Base-by-base conservation (phyloP, 1,284 basidiomycete genomes). In the Jaminaea rosea region DNA sequence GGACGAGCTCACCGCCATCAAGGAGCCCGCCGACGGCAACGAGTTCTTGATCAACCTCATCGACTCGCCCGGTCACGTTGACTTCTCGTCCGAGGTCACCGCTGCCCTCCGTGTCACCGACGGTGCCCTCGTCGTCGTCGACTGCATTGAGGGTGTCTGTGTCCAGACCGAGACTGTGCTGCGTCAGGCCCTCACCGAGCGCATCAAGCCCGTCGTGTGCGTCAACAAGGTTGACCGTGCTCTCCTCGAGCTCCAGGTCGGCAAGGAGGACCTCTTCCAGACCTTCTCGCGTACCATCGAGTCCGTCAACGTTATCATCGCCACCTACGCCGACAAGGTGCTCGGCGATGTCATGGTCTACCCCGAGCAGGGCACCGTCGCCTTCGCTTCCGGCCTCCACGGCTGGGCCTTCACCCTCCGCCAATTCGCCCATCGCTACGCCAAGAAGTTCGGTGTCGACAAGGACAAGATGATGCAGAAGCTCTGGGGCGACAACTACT, bases 141-240 rank as follows among this genome's bases (percentile, higher is more conserved):
- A 99, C 80, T 94, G 90, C 79, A 86, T 98, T 75, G 94, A 98
- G 78, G 94, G 94, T 82, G 94, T 99, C 75, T 98, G 94, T 78
- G 94, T 98, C 50, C 94, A 98, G 80, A 98, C 94, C 75, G 94
- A 98, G 81, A 98, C 94, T 44, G 94, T 99, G 61, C 83, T 99
- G 57, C 91, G 94, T 73, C 94, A 99, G 77, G 88, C 94, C 55
- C 83, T 99, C 51, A 84, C 84, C 56, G 94, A 99, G 81, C 91
- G 94, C 78, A 97, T 99, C 81, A 98, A 96, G 81, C 94, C 94
- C 69, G 93, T 99, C 74, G 85, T 97, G 73, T 85, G 96, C 80
- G 92, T 99, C 80, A 99, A 99, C 86, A 99, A 99, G 83, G 92
- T 99, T 75, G 94, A 99, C 80, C 93, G 94, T 77, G 94, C 94